Conservation (phyloP, 148 eudicot genomes). For the Hydrangea macrophylla region DNA sequence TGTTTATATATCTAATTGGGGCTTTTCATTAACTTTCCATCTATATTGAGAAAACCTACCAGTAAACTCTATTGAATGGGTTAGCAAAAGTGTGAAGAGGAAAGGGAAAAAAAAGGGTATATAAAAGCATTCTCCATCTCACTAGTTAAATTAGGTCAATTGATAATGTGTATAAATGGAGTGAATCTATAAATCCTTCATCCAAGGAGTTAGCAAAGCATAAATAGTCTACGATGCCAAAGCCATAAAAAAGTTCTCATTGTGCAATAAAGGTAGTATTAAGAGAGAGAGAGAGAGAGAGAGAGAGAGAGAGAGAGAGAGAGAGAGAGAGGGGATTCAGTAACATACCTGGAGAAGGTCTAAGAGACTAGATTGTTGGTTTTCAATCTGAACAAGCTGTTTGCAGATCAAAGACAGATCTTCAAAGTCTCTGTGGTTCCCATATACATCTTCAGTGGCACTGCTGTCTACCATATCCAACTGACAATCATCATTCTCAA, state of each 20-base stretch:
- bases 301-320: too few relatives aligned
- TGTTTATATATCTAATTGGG: too few relatives aligned
- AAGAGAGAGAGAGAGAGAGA: too few relatives aligned
- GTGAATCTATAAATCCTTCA: neutral
- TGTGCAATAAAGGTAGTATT: neutral
- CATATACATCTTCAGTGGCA: conserved; percentile 32
- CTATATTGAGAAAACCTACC: neutral
- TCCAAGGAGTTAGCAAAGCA: neutral
- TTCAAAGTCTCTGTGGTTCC: conserved; percentile 44
- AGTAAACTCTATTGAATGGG: neutral
- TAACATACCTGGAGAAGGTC: conserved; percentile 64
- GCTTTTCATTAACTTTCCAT: neutral
- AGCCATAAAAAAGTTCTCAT: neutral
- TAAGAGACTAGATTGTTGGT: conserved; percentile 61
- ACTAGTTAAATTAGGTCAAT: neutral
- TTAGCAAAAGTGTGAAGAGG: neutral
- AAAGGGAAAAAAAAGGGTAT: too few relatives aligned
- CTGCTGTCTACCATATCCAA: conserved; percentile 11
- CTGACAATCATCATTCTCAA: conserved; percentile 27
- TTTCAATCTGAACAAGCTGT: conserved; percentile 79
- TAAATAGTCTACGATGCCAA: neutral
- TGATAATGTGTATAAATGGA: neutral
- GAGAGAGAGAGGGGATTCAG: neutral
- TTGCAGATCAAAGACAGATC: conserved; percentile 49
- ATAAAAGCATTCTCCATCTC: neutral